phyloP scores from a whole-genome alignment of 257 asterid species.

The Nyctanthes arbortristis region DNA sequence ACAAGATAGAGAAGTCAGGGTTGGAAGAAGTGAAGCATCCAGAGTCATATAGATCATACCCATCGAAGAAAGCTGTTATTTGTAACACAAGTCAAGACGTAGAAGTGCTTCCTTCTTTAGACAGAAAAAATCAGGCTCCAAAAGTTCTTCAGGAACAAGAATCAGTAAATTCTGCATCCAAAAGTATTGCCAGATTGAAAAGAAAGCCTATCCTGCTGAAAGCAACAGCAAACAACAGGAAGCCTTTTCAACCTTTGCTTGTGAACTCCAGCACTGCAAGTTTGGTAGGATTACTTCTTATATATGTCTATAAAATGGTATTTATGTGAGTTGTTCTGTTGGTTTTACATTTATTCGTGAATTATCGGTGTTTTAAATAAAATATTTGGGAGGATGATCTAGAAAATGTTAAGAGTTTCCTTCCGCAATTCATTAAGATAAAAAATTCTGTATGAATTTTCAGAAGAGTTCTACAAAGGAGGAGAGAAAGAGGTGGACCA shows the following conservation, averaged over 20 bases:
- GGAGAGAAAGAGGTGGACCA: constrained; percentile 55
- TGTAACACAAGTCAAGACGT: constrained; percentile 23
- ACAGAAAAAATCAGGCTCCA: constrained; percentile 16
- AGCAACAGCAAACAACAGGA: constrained; percentile 35
- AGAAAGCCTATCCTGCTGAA: constrained; percentile 26
- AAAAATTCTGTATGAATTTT: constrained; percentile 11
- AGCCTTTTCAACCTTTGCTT: constrained; percentile 52
- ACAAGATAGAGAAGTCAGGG: constrained; percentile 36
- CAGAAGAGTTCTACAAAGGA: constrained; percentile 37
- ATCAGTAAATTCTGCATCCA: constrained; percentile 28
- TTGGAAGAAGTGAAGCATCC: constrained; percentile 36
- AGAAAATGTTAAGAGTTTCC: no score
- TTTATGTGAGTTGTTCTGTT: no score
- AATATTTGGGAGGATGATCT: no score
- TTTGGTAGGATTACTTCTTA: no score
- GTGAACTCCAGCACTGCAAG: constrained; percentile 19
- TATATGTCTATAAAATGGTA: no score
- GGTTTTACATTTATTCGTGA: background rate
- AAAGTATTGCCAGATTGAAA: constrained; percentile 29
- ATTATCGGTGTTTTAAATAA: background rate
- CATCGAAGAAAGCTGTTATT: constrained; percentile 41
- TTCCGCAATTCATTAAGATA: constrained; percentile 2
- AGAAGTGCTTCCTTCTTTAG: constrained; percentile 24
- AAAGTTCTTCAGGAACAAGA: constrained; percentile 39
- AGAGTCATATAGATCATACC: constrained; percentile 39